Evolutionary conservation across 495 filamentous ascomycete genomes (phyloP), one percentile per base, ranked within the genome.

Genomic region (Pyrenopolyporus hunteri): DNA sequence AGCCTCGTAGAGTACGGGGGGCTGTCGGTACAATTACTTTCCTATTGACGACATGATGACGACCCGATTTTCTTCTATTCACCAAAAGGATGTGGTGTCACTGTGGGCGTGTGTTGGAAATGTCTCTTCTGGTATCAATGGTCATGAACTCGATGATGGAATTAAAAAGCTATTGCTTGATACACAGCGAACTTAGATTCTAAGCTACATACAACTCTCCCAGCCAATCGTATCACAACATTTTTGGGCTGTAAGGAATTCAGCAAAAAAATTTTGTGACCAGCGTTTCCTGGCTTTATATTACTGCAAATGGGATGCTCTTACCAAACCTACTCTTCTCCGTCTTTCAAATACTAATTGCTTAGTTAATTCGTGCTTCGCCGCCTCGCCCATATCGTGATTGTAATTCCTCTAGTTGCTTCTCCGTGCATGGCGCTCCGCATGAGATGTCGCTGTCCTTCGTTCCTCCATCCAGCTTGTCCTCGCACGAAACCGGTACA

Each of bases 81-180:
- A 67, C 59, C 63, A 69, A 73, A 73, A 73, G 66, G 68, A 68
- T 51, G 61, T 49, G 70, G 63, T 69, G 60, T 70, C 59, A 66
- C 57, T 66, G 59, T 63, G 57, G 69, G 65, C 66, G 66, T 69
- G 64, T 69, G 69, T 70, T 71, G 70, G 69, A 70, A 66, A 66
- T 70, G 68, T 72, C 57, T 66, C 66, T 69, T 65, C 60, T 69
- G 68, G 73, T 74, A 70, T 73, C 73, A 61, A 74, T 71, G 64
- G 73, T 70, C 63, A 74, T 64, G 70, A 75, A 61, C 71, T 67
- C 57, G 61, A 66, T 63, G 64, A 67, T 63, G 66, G 58, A 68
- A 63, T 68, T 71, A 75, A 74, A 42, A 70, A 70, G 63, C 63
- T 61, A 59, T 61, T 64, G 52, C 58, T 64, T 69, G 62, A 70